Percentiles rank a stretch among this genome's conserved stretches.
These are phyloP conservation scores for Phytopythium mirpurense DNA, from an alignment of 352 stramenopile species.

Conservation along the genomic window DNA sequence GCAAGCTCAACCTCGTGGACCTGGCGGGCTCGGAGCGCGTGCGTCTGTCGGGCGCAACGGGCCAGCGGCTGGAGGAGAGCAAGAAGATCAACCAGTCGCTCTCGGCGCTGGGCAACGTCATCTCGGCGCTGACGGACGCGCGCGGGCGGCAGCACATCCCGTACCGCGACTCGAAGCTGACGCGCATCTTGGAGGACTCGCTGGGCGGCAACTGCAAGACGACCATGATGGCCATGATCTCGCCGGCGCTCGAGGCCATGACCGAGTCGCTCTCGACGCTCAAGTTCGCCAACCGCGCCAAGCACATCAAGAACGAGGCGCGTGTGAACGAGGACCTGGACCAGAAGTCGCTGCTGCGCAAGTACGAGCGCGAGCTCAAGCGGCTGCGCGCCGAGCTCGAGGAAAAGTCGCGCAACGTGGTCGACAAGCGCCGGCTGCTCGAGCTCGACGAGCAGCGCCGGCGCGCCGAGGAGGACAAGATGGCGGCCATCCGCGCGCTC, in stretches of 20 bases:
- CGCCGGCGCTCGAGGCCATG: slow-evolving; percentile 83
- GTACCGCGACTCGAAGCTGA: slow-evolving; percentile 93
- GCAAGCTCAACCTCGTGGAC: slow-evolving; percentile 93
- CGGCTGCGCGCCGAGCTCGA: slow-evolving; percentile 90
- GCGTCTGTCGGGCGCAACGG: slow-evolving; percentile 80
- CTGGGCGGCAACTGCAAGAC: slow-evolving; percentile 93
- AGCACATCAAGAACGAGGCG: slow-evolving; percentile 91
- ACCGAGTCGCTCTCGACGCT: slow-evolving; percentile 91
- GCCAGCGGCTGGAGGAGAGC: slow-evolving; percentile 86
- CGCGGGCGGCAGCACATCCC: slow-evolving; percentile 88
- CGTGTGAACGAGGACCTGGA: slow-evolving; percentile 91
- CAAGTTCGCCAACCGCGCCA: slow-evolving; percentile 92
- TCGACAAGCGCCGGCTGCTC: slow-evolving; percentile 90
- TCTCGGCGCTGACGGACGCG: slow-evolving; percentile 86
- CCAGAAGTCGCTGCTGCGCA: slow-evolving; percentile 90
- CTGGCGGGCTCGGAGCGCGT: slow-evolving; percentile 90
- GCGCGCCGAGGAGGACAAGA: slow-evolving; percentile 92
- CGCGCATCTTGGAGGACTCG: slow-evolving; percentile 86
- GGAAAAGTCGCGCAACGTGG: slow-evolving; percentile 90
- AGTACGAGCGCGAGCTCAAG: slow-evolving; percentile 95
- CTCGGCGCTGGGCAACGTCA: slow-evolving; percentile 89
- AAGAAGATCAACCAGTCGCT: slow-evolving; percentile 94
- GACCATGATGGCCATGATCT: slow-evolving; percentile 96
- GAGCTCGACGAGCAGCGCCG: slow-evolving; percentile 87
- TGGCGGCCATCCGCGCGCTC: slow-evolving; percentile 90